Evolutionary conservation across 768 basidiomycete genomes (phyloP).

Genomic region (Suillus cothurnatus): DNA sequence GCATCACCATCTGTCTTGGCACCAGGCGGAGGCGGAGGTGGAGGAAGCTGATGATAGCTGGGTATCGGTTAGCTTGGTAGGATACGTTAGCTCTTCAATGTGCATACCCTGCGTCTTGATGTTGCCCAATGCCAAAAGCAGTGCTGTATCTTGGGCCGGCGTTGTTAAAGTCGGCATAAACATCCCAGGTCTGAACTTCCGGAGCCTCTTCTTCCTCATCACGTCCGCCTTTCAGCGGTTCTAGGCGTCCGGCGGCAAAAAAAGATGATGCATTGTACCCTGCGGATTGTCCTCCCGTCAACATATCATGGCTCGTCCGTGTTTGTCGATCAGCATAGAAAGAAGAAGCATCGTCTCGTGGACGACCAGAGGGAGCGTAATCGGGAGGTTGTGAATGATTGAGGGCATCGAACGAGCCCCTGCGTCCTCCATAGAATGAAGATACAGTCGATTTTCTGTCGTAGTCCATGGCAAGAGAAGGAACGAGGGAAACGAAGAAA

Average conservation of each 20-base stretch:
- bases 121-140: conserved; percentile 49
- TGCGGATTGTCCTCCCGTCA: conserved; percentile 50
- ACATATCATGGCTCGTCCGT: conserved; percentile 48
- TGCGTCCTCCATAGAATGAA: conserved; percentile 71
- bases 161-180: conserved; percentile 91
- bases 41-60: conserved; percentile 50
- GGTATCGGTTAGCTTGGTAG: neutral
- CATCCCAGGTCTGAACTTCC: conserved; percentile 64
- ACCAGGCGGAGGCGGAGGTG: conserved; percentile 21
- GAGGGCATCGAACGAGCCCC: conserved; percentile 62
- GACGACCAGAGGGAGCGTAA: conserved; percentile 36
- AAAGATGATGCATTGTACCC: conserved; percentile 78
- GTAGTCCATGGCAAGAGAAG: conserved; percentile 55
- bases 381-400: conserved; percentile 42
- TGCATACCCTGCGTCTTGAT: conserved; percentile 50
- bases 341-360: conserved; percentile 71
- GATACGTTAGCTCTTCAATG: neutral
- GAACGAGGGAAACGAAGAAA: conserved; percentile 8
- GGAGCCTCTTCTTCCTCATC: conserved; percentile 63
- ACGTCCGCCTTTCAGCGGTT: conserved; percentile 76
- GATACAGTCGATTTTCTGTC: conserved; percentile 81
- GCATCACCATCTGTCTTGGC: conserved; percentile 43
- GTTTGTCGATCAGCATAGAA: conserved; percentile 51
- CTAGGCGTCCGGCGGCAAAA: conserved; percentile 67
- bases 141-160: conserved; percentile 75